Conservation (phyloP, 2,329 filamentous ascomycete genomes). For the Dothistroma pini region DNA sequence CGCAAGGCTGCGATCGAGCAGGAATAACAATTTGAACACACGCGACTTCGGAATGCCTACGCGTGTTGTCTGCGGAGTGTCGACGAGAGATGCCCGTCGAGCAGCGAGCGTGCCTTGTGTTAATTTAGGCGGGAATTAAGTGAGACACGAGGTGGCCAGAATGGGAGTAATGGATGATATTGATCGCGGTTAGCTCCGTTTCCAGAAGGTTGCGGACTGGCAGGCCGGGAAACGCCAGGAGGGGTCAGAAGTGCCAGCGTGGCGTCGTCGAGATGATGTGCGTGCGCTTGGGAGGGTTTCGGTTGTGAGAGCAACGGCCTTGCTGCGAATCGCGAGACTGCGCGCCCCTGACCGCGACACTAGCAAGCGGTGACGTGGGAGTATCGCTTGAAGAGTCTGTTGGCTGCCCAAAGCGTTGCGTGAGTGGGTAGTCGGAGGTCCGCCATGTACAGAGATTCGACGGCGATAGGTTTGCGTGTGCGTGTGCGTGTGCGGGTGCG, state of each 20-base stretch:
- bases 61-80: conserved; percentile 11
- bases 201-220: conserved; percentile 20
- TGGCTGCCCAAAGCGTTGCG: conserved; percentile 9
- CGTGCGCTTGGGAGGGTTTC: neutral
- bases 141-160: conserved; percentile 21
- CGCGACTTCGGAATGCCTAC: conserved; percentile 6
- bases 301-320: conserved; percentile 2
- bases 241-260: neutral
- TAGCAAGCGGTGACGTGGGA: conserved; percentile 11
- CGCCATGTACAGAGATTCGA: neutral
- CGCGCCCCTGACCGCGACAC: conserved; percentile 2
- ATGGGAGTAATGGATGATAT: conserved; percentile 18
- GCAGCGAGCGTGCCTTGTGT: conserved; percentile 17
- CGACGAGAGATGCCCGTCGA: conserved; percentile 20
- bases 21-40: neutral
- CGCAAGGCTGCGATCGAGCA: neutral
- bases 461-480: neutral
- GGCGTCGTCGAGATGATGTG: neutral
- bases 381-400: conserved; percentile 5
- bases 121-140: conserved; percentile 24
- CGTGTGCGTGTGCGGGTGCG: neutral
- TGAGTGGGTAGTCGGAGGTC: neutral
- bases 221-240: neutral
- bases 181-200: conserved; percentile 18
- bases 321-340: neutral